Evolutionary conservation across 768 basidiomycete species (phyloP).

Genomic region (Rubroboletus pulcherrimus): DNA sequence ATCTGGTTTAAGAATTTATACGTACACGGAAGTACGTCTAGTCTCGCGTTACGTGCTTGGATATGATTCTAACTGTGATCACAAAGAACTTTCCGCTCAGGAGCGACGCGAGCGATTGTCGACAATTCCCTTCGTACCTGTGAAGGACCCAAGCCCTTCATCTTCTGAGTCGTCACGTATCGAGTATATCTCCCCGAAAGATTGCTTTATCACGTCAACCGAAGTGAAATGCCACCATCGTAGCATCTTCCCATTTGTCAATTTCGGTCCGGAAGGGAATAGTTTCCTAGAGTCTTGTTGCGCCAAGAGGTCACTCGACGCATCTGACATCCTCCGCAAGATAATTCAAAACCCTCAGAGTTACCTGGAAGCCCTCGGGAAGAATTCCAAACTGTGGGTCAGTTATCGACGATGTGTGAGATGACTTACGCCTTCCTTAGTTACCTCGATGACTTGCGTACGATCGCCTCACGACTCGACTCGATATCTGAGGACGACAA

Average conservation of each 20-base stretch:
- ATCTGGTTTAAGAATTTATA: constrained; percentile 10
- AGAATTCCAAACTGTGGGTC: constrained; percentile 1
- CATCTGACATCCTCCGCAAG: constrained; percentile 8
- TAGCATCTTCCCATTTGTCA: constrained; percentile 10
- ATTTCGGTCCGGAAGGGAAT: constrained; percentile 9
- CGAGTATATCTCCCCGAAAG: constrained; percentile 4
- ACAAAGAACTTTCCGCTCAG: constrained; percentile 5
- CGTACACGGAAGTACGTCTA: constrained; percentile 3
- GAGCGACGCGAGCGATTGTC: constrained; percentile 7
- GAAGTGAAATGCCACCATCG: background rate
- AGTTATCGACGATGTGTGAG: background rate
- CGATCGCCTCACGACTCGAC: constrained; percentile 9
- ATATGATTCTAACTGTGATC: background rate
- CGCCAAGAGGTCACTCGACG: constrained; percentile 11
- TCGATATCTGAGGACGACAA: constrained; percentile 8
- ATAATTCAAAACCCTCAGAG: constrained; percentile 2
- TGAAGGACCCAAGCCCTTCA: background rate
- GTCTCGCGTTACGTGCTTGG: background rate
- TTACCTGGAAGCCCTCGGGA: constrained; percentile 4
- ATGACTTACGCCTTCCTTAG: constrained; percentile 1
- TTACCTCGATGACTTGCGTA: constrained; percentile 11
- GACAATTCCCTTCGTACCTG: constrained; percentile 3
- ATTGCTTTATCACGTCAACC: constrained; percentile 10
- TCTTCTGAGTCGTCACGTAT: background rate
- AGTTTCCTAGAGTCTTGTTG: constrained; percentile 10